Evolutionary conservation across 441 rosid genomes (phyloP), one percentile per base, ranked within the genome.

Genomic region (Pelargonium australe): DNA sequence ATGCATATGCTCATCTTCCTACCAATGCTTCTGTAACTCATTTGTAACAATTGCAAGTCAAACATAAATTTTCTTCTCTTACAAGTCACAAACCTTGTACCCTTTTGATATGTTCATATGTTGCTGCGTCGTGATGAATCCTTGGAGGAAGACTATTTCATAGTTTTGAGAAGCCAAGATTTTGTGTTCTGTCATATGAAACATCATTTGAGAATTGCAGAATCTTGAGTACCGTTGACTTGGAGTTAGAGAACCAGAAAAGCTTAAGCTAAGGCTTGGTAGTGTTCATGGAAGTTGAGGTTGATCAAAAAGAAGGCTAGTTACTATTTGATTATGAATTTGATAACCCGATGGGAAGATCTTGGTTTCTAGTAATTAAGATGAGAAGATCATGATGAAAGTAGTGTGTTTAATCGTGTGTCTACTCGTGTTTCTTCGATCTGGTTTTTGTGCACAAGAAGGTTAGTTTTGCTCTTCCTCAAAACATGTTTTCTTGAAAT

Each of bases 371-470:
- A 68, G 69, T n/a, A n/a, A n/a, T 76, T 70, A 74, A 76, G 77
- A 82, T 80, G 85, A 82, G 81, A 73, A 65, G 83, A 85, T 81
- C 63, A 58, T 58, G 85, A 86, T 80, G 88, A 86, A 41, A 79
- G 68, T 63, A 17, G 65, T 72, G 51, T 74, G 65, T 47, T 65
- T 70, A 11, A 44, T 70, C 49, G 37, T 78, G 66, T 82, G 80
- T 80, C 75, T 84, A 34, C 57, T 80, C 72, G 45, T 76, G 43
- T 70, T 80, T 10, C 23, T 78, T 76, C 78, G 16, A 72, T 82
- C 83, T 25, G 60, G 72, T 71, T 72, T 19, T 68, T 58, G 13
- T 58, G 89, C 86, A 68, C 80, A 78, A 68, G 34, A 79, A 78
- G 95, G 89, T 86, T 63, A 73, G 89, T 74, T 58, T 58, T 58